Evolutionary conservation across 441 rosid genomes (phyloP), one percentile per base, ranked within the genome.

Genomic region (Melastoma candidum): DNA sequence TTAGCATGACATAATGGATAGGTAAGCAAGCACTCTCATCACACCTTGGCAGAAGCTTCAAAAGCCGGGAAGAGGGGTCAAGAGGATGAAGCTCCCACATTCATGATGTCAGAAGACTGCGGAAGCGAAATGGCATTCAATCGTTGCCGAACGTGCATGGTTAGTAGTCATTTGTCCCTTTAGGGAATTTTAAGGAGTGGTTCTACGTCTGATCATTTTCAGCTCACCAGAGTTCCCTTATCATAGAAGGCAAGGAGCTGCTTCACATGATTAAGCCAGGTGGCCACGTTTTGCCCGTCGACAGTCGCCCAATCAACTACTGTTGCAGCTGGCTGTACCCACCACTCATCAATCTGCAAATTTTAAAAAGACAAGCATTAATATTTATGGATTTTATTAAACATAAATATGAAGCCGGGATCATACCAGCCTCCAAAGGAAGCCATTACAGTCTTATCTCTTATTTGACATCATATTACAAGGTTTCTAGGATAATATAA

Each of bases 261-360:
- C 72, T 90, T 90, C 58, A 90, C 93, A 49, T 87, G 97, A 71
- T 85, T 81, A 62, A 76, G 87, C 97, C 97, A 84, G 49, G 87
- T 78, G 58, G 80, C 85, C 52, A 87, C 95, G 46, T 62, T 81
- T 58, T 90, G 85, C 57, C 96, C 95, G 59, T 84, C 96, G 56
- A 90, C 86, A 44, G 82, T 58, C 32, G 78, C 87, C 96, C 96
- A 87, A 68, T 90, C 96, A 22, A 87, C 95, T 49, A 81, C 81
- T 9, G 92, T 78, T 25, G 96, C 77, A 43, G 97, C 97, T 3
- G 97, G 97, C 57, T 87, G 97, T 69, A 87, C 95, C 97, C 97
- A 90, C 90, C 97, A 90, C 63, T 87, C 96, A 22, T 87, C 85
- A 25, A 87, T 78, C 97, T 84, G 83, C 80, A 11, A 49, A 54